Percentiles rank a stretch among this genome's conserved stretches.
These are phyloP conservation scores for Amanita jacksonii DNA, from an alignment of 768 basidiomycete species.

Conservation along the genomic window DNA sequence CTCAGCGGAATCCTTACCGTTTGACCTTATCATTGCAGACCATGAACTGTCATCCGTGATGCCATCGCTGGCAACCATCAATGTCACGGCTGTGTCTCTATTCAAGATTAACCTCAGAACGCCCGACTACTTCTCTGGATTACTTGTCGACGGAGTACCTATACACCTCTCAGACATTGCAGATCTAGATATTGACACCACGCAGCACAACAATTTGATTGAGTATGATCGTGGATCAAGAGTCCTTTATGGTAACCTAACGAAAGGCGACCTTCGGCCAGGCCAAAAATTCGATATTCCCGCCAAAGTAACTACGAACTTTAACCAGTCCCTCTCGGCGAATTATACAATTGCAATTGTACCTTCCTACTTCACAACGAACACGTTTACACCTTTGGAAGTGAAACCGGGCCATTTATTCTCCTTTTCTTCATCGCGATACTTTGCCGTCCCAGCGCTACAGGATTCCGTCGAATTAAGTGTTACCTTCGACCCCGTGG, in stretches of 20 bases:
- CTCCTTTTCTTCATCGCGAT: conserved; percentile 42
- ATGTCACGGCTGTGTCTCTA: conserved; percentile 49
- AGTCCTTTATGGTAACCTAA: conserved; percentile 44
- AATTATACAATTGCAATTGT: conserved; percentile 58
- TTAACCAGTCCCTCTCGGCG: conserved; percentile 60
- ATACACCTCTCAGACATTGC: conserved; percentile 53
- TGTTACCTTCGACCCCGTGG: conserved; percentile 42
- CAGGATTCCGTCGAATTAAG: conserved; percentile 41
- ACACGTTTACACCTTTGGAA: conserved; percentile 47
- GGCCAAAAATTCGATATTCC: conserved; percentile 27
- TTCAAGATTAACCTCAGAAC: conserved; percentile 46
- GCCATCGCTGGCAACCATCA: conserved; percentile 50
- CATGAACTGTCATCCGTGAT: conserved; percentile 53
- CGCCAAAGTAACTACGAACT: conserved; percentile 48
- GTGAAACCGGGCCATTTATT: conserved; percentile 42
- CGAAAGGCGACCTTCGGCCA: neutral
- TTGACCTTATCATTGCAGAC: conserved; percentile 56
- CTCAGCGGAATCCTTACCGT: conserved; percentile 46
- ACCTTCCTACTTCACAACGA: conserved; percentile 60
- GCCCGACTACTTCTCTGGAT: conserved; percentile 48
- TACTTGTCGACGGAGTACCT: conserved; percentile 51
- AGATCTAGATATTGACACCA: conserved; percentile 47
- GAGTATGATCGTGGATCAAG: conserved; percentile 45
- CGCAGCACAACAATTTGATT: conserved; percentile 46
- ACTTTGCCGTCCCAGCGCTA: conserved; percentile 42